These are phyloP conservation scores for Yamadazyma insecticola DNA, from an alignment of 805 yeast species.

Conservation along the genomic window DNA sequence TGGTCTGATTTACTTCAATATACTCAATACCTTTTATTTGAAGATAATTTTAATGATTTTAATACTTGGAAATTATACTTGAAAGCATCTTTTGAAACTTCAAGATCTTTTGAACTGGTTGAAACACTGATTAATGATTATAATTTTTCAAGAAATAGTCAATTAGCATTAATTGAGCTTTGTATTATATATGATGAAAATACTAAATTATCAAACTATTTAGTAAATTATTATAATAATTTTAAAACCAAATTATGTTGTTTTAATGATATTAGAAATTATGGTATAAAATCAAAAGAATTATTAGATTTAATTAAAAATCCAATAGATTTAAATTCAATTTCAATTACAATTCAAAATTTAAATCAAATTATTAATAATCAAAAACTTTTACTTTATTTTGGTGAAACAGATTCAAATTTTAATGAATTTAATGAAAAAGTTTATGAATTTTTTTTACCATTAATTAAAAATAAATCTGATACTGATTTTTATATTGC, in stretches of 20 bases:
- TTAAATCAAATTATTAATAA: slow-evolving; percentile 32
- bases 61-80: slow-evolving; percentile 62
- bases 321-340: background rate
- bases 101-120: slow-evolving; percentile 26
- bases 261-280: slow-evolving; percentile 51
- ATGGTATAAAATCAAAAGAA: background rate
- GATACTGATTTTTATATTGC: slow-evolving; percentile 61
- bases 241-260: slow-evolving; percentile 63
- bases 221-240: slow-evolving; percentile 37
- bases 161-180: slow-evolving; percentile 25
- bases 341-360: slow-evolving; percentile 9
- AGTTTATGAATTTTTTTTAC: slow-evolving; percentile 14
- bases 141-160: slow-evolving; percentile 21
- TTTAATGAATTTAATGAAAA: slow-evolving; percentile 14
- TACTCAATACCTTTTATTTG: slow-evolving; percentile 39
- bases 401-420: slow-evolving; percentile 7
- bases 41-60: slow-evolving; percentile 64
- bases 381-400: slow-evolving; percentile 45
- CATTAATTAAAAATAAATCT: slow-evolving; percentile 14
- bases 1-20: slow-evolving; percentile 42
- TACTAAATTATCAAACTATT: slow-evolving; percentile 20
- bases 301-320: background rate
- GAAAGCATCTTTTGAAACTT: slow-evolving; percentile 38
- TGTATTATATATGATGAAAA: slow-evolving; percentile 15
- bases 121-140: slow-evolving; percentile 8